Evolutionary conservation across 1,284 basidiomycete genomes (phyloP).

Genomic region (Taiwanofungus camphoratus): DNA sequence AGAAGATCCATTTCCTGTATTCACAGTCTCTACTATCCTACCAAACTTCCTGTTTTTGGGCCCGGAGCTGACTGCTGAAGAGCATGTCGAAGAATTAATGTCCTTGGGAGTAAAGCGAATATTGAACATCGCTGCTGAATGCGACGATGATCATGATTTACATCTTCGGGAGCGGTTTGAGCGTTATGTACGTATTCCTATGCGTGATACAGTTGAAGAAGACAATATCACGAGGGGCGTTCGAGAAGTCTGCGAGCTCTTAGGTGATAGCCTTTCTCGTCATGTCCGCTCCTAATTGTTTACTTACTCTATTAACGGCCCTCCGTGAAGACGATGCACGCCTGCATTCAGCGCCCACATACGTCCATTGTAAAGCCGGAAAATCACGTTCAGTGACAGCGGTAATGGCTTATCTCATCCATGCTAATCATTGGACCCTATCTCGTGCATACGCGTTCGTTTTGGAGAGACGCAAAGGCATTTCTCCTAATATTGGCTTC

Average conservation of each 20-base stretch:
- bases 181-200: slow-evolving; percentile 80
- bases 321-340: slow-evolving; percentile 75
- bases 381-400: slow-evolving; percentile 96
- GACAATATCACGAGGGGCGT: slow-evolving; percentile 83
- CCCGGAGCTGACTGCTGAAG: slow-evolving; percentile 72
- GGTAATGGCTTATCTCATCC: slow-evolving; percentile 96
- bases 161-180: slow-evolving; percentile 66
- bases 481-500: slow-evolving; percentile 98
- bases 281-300: no score
- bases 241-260: slow-evolving; percentile 77
- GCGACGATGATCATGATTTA: slow-evolving; percentile 77
- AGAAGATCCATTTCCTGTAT: slow-evolving; percentile 54
- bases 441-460: slow-evolving; percentile 89
- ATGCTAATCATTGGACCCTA: slow-evolving; percentile 93
- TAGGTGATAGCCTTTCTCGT: slow-evolving; percentile 76
- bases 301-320: no score
- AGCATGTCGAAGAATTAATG: slow-evolving; percentile 72
- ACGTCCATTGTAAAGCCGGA: slow-evolving; percentile 96
- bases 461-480: slow-evolving; percentile 82
- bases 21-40: slow-evolving; percentile 82
- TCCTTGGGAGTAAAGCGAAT: slow-evolving; percentile 81
- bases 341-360: slow-evolving; percentile 82
- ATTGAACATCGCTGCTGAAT: slow-evolving; percentile 88
- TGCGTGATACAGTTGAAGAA: slow-evolving; percentile 95
- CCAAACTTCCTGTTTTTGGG: slow-evolving; percentile 90